Conservation (phyloP, 495 filamentous ascomycete species). For the Lentithecium fluviatile region DNA sequence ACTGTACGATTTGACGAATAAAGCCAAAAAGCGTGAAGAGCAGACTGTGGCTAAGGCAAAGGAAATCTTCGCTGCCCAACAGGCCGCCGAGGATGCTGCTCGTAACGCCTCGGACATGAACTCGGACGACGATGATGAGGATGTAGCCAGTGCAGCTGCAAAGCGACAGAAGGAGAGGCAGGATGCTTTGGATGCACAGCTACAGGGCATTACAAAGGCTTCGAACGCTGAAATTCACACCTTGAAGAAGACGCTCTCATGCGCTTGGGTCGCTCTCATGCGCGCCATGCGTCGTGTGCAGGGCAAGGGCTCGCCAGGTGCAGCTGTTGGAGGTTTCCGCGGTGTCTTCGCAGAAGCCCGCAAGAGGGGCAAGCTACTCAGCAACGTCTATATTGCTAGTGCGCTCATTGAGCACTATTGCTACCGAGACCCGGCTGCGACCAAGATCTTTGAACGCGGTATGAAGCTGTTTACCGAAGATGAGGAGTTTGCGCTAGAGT, state of each 20-base stretch:
- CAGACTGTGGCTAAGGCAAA: slow-evolving; percentile 70
- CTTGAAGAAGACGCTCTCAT: slow-evolving; percentile 76
- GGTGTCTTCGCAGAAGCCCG: slow-evolving; percentile 85
- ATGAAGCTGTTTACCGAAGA: slow-evolving; percentile 89
- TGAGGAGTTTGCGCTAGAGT: slow-evolving; percentile 86
- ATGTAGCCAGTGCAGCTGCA: slow-evolving; percentile 53
- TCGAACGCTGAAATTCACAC: slow-evolving; percentile 68
- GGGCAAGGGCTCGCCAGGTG: slow-evolving; percentile 75
- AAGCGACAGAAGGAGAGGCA: slow-evolving; percentile 49
- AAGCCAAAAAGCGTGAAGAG: slow-evolving; percentile 69
- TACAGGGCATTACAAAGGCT: slow-evolving; percentile 68
- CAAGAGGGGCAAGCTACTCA: slow-evolving; percentile 77
- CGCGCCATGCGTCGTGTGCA: slow-evolving; percentile 90
- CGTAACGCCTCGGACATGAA: slow-evolving; percentile 45
- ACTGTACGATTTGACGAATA: slow-evolving; percentile 75
- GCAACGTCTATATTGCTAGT: slow-evolving; percentile 88
- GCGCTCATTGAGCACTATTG: slow-evolving; percentile 92
- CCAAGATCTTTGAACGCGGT: slow-evolving; percentile 92
- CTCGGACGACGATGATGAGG: slow-evolving; percentile 47
- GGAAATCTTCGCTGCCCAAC: slow-evolving; percentile 48
- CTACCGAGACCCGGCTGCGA: slow-evolving; percentile 87
- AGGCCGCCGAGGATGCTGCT: slow-evolving; percentile 20
- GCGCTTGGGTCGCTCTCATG: slow-evolving; percentile 91
- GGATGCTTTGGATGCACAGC: slow-evolving; percentile 49
- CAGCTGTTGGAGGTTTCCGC: slow-evolving; percentile 68